phyloP scores from a whole-genome alignment of 1,139 yeast species.

The Sugiyamaella neomexicana region DNA sequence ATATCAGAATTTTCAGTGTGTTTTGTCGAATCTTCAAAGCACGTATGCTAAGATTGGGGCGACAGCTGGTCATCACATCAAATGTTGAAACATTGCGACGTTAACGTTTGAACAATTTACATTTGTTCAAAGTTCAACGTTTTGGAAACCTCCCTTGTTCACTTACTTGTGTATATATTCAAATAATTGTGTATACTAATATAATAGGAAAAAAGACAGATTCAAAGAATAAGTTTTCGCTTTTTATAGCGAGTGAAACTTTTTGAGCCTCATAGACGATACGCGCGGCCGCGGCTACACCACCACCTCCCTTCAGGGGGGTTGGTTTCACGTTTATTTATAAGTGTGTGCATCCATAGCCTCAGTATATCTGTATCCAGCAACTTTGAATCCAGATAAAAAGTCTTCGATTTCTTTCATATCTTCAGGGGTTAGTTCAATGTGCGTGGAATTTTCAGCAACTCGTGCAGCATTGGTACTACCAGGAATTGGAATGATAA shows the following conservation, averaged over 20 bases:
- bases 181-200: neutral
- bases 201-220: neutral
- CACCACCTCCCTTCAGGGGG: neutral
- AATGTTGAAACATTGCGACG: too few relatives aligned
- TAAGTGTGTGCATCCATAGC: constrained; percentile 21
- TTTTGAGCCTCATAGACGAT: constrained; percentile 7
- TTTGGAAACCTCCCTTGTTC: too few relatives aligned
- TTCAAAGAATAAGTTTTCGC: neutral
- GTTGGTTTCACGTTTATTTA: neutral
- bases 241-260: constrained; percentile 1
- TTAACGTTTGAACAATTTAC: too few relatives aligned
- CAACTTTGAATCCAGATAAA: constrained; percentile 43
- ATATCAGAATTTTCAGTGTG: constrained; percentile 27
- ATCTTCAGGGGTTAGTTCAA: constrained; percentile 54
- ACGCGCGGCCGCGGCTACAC: neutral
- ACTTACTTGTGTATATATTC: too few relatives aligned
- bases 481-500: constrained; percentile 76
- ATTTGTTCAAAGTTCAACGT: too few relatives aligned
- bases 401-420: constrained; percentile 48
- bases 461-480: constrained; percentile 61
- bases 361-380: constrained; percentile 52
- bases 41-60: constrained; percentile 57
- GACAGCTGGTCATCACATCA: constrained; percentile 53
- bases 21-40: constrained; percentile 55
- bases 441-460: constrained; percentile 54